Evolutionary conservation across 1,139 yeast species (phyloP), one percentile per base, ranked within the genome.

Genomic region (Pichia sp.): DNA sequence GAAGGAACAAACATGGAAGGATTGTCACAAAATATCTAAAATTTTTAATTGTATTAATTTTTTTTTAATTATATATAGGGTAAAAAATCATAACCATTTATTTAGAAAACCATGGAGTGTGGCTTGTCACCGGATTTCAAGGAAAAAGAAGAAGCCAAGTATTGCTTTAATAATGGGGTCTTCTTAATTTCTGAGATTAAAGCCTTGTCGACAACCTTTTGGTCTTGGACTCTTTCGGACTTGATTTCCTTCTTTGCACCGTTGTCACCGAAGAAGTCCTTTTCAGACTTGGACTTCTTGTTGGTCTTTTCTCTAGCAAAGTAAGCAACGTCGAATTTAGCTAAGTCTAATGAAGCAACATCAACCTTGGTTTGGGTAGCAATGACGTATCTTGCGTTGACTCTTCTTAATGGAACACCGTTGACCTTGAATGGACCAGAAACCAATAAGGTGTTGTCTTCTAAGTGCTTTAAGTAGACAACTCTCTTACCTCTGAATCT

Each of bases 401-500:
- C 98, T 85, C 99, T 90, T 86, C 97, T 89, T 77, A 92, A 86
- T 77, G 99, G 99, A 68, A 93, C 99, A 84, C 99, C 99, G 80
- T 93, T 93, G 72, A 93, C 87, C 87, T 92, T 93, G 96, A 92
- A 93, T 73, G 99, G 99, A 75, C 99, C 99, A 64, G 97, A 81
- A 67, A 93, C 97, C 75, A 93, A 87, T 72, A 93, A 84, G 67
- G 98, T 93, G 91, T 89, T 90, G 85, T 93, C 99, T 81, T 91
- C 97, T 76, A 93, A 86, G 79, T 86, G 81, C 87, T 92, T 93
- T 76, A 93, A 87, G 88, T 87, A 88, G 64, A 93, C 98, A 73
- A 93, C 99, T 82, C 99, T 92, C 90, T 93, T 93, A 77, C 99
- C 99, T 81, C 99, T 89, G 96, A 91, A 93, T 82, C 97, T 92